Base-by-base conservation (phyloP, 768 basidiomycete genomes). In the Botryobasidium botryosum region DNA sequence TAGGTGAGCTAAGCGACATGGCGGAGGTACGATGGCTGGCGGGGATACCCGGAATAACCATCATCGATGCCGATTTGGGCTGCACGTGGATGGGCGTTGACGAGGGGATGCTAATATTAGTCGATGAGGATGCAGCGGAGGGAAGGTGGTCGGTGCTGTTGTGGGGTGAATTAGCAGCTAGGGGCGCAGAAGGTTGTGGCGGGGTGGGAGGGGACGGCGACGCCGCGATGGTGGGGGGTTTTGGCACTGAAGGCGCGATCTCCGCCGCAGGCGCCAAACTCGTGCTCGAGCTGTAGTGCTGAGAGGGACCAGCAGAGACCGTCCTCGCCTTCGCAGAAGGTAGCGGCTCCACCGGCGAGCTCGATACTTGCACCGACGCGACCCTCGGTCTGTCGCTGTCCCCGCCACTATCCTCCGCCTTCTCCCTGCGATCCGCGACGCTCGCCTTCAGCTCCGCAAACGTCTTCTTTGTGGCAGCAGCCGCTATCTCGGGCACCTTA, bases 31-130 rank as follows among this genome's bases (percentile, higher is more conserved):
- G 74, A 55, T 86, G 78, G 52, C 76, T 81, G 3, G 74, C 82
- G 54, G 86, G 84, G 48, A 88, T 88, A 2, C 82, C 81, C 6
- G 85, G 85, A 50, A 88, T 87, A 12, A 73, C 76, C 85, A 88
- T 88, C 33, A 70, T 78, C 53, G 74, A 79, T 25, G 74, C 78
- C 56, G 76, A 74, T 6, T 65, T 58, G 2, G 84, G 84, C 55
- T 86, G 85, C 15, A 75, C 74, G 51, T 77, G 73, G 51, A 82
- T 31, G 20, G 20, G 44, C 17, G 20, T 26, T 26, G 28, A 27
- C n/a, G 10, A 24, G 8, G 13, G 26, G 20, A 32, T 36, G 17
- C 27, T 23, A 28, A 23, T 35, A 4, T 26, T 42, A 15, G 27
- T 20, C 20, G 28, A 36, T 21, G 43, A 25, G n/a, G 41, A 37